A percentile compares a stretch with the other conserved stretches of the same genome.
phyloP scores from a whole-genome alignment of 305 asterid genomes.

The Fraxinus ornus region DNA sequence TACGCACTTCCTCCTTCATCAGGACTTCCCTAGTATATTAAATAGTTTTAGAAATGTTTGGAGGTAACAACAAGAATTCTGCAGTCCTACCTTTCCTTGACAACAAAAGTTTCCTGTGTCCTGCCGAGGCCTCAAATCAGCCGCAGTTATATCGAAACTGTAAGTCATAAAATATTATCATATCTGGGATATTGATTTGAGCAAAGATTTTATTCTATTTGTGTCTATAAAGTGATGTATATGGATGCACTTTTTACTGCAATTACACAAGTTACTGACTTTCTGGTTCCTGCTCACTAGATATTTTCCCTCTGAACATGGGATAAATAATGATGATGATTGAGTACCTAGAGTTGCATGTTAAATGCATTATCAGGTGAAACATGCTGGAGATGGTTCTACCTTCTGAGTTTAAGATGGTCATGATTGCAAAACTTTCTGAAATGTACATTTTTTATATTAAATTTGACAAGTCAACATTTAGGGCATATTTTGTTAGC shows the following conservation, averaged over 20 bases:
- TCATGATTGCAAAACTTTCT: neutral
- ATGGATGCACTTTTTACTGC: neutral
- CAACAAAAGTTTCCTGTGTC: slow-evolving; percentile 46
- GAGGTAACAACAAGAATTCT: slow-evolving; percentile 54
- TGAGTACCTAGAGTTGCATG: neutral
- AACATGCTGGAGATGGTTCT: neutral
- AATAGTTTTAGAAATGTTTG: slow-evolving; percentile 41
- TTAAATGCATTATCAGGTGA: neutral
- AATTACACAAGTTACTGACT: neutral
- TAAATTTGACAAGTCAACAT: neutral
- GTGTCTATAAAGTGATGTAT: neutral
- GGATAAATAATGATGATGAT: neutral
- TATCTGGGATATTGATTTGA: neutral
- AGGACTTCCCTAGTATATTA: slow-evolving; percentile 11
- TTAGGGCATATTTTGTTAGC: neutral
- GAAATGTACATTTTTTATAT: neutral
- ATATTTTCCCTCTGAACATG: neutral
- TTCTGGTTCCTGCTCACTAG: neutral
- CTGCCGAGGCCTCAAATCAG: slow-evolving; percentile 57
- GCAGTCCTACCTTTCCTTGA: slow-evolving; percentile 49
- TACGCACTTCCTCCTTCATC: slow-evolving; percentile 26
- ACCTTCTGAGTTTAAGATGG: neutral
- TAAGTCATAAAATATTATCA: slow-evolving; percentile 37
- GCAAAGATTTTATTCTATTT: slow-evolving; percentile 4
- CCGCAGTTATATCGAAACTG: slow-evolving; percentile 64